Conservation (phyloP, 1,284 basidiomycete genomes). For the Omphalotus olearius region DNA sequence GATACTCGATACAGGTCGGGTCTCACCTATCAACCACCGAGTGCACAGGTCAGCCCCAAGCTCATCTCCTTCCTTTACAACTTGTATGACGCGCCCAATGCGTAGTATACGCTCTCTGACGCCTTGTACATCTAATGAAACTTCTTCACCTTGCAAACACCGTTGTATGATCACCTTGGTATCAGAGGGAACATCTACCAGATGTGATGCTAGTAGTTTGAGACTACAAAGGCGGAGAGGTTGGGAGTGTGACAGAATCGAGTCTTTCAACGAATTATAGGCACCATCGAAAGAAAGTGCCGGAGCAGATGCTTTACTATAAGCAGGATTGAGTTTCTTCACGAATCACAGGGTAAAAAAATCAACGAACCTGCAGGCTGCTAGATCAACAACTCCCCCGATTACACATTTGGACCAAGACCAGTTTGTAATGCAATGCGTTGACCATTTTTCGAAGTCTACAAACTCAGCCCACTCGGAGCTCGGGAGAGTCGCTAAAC, state of each 20-base stretch:
- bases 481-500: slow-evolving; percentile 36
- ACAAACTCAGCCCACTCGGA: slow-evolving; percentile 41
- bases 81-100: slow-evolving; percentile 58
- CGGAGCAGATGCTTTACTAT: slow-evolving; percentile 18
- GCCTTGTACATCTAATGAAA: slow-evolving; percentile 71
- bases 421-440: slow-evolving; percentile 48
- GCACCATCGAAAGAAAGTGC: slow-evolving; percentile 37
- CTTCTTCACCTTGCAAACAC: slow-evolving; percentile 71
- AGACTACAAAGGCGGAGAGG: slow-evolving; percentile 51
- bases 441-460: slow-evolving; percentile 44
- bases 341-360: neutral
- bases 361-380: slow-evolving; percentile 41
- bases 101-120: slow-evolving; percentile 78
- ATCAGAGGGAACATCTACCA: slow-evolving; percentile 35
- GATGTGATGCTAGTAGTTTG: slow-evolving; percentile 46
- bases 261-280: slow-evolving; percentile 40
- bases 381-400: slow-evolving; percentile 45
- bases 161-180: slow-evolving; percentile 58
- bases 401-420: slow-evolving; percentile 54
- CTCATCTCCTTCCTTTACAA: slow-evolving; percentile 48
- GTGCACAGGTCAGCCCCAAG: slow-evolving; percentile 51
- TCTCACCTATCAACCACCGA: slow-evolving; percentile 63
- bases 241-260: slow-evolving; percentile 58
- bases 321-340: neutral
- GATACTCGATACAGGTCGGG: slow-evolving; percentile 2